Evolutionary conservation across 1,139 yeast genomes (phyloP).

Genomic region (Williopsis jadinii): DNA sequence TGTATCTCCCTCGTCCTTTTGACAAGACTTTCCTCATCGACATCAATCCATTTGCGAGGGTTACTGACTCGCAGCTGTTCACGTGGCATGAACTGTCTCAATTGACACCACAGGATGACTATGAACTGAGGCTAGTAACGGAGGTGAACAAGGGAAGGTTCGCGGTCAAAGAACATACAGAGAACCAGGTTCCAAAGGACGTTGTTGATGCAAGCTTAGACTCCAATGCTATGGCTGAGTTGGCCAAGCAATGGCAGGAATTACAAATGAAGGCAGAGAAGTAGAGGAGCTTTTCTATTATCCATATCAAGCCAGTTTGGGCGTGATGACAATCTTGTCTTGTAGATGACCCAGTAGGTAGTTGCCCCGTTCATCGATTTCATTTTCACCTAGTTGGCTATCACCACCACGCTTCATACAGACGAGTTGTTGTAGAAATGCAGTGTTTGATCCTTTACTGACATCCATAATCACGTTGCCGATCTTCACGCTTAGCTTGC

Average conservation of each 20-base stretch:
- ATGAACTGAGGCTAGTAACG: constrained; percentile 61
- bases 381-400: not conserved
- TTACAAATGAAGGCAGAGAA: constrained; percentile 25
- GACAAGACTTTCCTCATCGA: constrained; percentile 64
- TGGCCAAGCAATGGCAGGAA: constrained; percentile 54
- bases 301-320: constrained; percentile 24
- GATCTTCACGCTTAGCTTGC: constrained; percentile 64
- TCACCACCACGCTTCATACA: constrained; percentile 23
- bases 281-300: no score
- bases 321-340: constrained; percentile 35
- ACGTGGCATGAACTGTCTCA: constrained; percentile 74
- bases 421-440: constrained; percentile 75
- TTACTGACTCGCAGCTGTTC: constrained; percentile 68
- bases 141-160: constrained; percentile 66
- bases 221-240: constrained; percentile 54
- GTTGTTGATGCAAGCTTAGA: constrained; percentile 77
- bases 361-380: constrained; percentile 29
- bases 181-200: constrained; percentile 87
- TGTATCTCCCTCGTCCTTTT: constrained; percentile 74
- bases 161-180: constrained; percentile 76
- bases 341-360: constrained; percentile 57
- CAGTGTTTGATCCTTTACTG: constrained; percentile 62
- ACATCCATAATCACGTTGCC: constrained; percentile 69
- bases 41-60: constrained; percentile 76
- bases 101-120: constrained; percentile 18